Evolutionary conservation across 2,329 filamentous ascomycete genomes (phyloP), one percentile per base, ranked within the genome.

Genomic region (Cladosporium sp.): DNA sequence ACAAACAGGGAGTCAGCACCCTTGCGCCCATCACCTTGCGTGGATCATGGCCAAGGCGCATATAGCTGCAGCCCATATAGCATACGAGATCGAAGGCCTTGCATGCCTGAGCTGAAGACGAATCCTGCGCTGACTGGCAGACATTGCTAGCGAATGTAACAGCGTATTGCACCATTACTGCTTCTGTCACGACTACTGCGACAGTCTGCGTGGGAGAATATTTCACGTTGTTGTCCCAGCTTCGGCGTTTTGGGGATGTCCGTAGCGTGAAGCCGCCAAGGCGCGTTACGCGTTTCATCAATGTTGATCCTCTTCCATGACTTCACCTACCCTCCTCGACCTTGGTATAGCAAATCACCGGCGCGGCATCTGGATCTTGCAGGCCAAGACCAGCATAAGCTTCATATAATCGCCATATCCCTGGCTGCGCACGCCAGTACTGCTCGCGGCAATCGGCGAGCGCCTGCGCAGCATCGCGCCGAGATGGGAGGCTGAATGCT

Each of bases 371-470:
- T 39, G 19, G n/a, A 49, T 40, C 36, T 15, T 39, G 54, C 42
- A 56, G 54, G 54, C 54, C 54, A 49, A 56, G 54, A 39, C 15
- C 42, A 56, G 20, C 11, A 47, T 39, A 56, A 49, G 40, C 54
- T 17, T 39, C 34, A 11, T 20, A 19, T 39, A 19, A 25, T 12
- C 19, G 9, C 36, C 19, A 30, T 34, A n/a, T 15, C 17, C 30
- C 42, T 37, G 19, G 42, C 12, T 15, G 25, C 34, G 11, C 17
- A 45, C 19, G 17, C 51, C n/a, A 8, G 34, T 43, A 22, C 38
- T 55, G 51, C 19, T 28, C 38, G 30, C 7, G 51, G 28, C 51
- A 38, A 25, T 38, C 42, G 38, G 42, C 34, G 43, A 39, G 54
- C 42, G 36, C 34, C 40, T 56, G 54, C 40, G 42, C 30, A 42